These are phyloP conservation scores for Pyricularia sp. DNA, from an alignment of 2,329 filamentous ascomycete genomes.

Conservation along the genomic window DNA sequence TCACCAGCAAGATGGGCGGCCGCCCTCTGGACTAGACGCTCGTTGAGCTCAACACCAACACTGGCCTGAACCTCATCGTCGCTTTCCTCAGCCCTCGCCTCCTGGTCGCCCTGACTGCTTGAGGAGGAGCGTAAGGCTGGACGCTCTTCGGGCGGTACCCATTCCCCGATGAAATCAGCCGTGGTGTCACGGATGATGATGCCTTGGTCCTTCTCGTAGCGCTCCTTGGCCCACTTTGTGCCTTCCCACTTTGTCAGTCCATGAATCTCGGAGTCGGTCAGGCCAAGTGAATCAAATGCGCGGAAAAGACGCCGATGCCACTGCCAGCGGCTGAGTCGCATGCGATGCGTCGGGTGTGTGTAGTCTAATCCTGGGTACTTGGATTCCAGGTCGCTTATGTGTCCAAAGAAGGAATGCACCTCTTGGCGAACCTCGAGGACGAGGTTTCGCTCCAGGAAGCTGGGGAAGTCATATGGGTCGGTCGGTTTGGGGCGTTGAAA, in stretches of 20 bases:
- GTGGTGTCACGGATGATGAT: slow-evolving; percentile 63
- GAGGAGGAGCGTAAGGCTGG: slow-evolving; percentile 9
- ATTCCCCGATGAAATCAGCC: slow-evolving; percentile 56
- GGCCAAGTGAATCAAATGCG: slow-evolving; percentile 59
- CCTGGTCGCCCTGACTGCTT: slow-evolving; percentile 1
- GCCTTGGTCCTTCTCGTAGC: slow-evolving; percentile 68
- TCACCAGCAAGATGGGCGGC: slow-evolving; percentile 54
- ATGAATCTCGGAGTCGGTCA: slow-evolving; percentile 63
- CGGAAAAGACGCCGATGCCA: slow-evolving; percentile 71
- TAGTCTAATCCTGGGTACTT: slow-evolving; percentile 79
- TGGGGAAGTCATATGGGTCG: slow-evolving; percentile 64
- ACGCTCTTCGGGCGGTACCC: slow-evolving; percentile 38
- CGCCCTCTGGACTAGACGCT: slow-evolving; percentile 54
- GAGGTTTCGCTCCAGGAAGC: slow-evolving; percentile 59
- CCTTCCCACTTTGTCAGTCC: slow-evolving; percentile 74
- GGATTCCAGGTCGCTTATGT: slow-evolving; percentile 69
- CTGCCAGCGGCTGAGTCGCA: slow-evolving; percentile 66
- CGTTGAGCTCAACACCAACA: slow-evolving; percentile 53
- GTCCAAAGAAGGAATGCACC: slow-evolving; percentile 69
- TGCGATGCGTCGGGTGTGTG: slow-evolving; percentile 60
- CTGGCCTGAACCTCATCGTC: slow-evolving; percentile 43
- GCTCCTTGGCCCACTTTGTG: slow-evolving; percentile 73
- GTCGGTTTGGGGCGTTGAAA: slow-evolving; percentile 58
- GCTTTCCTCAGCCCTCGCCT: slow-evolving; percentile 37
- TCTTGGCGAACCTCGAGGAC: slow-evolving; percentile 73